A percentile compares a stretch with the other conserved stretches of the same genome.
phyloP scores from a whole-genome alignment of 176 grass and related monocot genomes.

The Oryza brachyantha region DNA sequence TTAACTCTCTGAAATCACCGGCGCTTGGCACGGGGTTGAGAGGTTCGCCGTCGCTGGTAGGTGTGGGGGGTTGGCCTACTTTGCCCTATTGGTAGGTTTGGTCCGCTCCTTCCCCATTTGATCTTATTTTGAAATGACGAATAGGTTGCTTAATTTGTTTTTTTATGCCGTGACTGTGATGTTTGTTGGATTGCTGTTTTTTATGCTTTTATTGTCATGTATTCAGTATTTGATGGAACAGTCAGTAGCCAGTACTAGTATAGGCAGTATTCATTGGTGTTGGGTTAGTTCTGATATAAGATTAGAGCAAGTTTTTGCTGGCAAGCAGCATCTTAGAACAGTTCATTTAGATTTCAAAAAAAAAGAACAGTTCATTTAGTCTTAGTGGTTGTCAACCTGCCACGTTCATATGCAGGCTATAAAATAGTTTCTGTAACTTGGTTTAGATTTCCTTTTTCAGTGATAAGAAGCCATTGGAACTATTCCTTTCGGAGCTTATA shows the following conservation, averaged over 20 bases:
- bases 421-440: neutral
- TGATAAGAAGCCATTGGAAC: neutral
- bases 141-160: neutral
- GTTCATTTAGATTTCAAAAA: too few species aligned
- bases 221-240: neutral
- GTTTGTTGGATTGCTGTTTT: constrained; percentile 3
- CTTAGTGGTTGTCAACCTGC: neutral
- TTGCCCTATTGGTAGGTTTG: neutral
- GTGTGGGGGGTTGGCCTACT: neutral
- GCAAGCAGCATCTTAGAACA: neutral
- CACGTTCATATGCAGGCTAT: neutral
- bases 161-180: neutral
- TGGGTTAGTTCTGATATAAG: constrained; percentile 25
- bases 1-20: neutral
- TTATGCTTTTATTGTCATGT: neutral
- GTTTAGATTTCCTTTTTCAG: neutral
- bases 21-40: neutral
- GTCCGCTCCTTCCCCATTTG: neutral
- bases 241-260: neutral
- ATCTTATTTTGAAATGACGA: constrained; percentile 7
- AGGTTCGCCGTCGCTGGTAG: too few species aligned
- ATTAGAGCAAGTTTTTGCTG: too few species aligned
- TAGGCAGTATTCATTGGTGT: constrained; percentile 28
- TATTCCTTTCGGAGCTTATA: too few species aligned
- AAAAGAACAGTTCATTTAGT: neutral